phyloP scores from a whole-genome alignment of 2,329 filamentous ascomycete species.

The Trichoderma gracile region DNA sequence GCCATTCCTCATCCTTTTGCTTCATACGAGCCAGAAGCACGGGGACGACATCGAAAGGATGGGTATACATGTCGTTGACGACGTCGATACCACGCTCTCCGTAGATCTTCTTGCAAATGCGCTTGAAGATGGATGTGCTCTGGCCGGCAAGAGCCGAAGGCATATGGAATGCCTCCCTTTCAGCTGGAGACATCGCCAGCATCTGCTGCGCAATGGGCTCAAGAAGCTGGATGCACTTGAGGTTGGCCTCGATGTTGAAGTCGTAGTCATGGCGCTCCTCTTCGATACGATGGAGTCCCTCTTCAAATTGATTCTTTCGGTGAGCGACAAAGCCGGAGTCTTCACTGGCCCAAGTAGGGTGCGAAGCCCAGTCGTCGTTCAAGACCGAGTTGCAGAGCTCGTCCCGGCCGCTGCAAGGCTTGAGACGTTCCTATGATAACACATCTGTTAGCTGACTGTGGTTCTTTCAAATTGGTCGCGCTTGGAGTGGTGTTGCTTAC shows the following conservation, averaged over 20 bases:
- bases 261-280: constrained; percentile 99
- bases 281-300: constrained; percentile 92
- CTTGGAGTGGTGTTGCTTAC: constrained; percentile 43
- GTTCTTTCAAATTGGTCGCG: not conserved
- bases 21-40: constrained; percentile 87
- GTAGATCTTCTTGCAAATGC: constrained; percentile 97
- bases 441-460: constrained; percentile 26
- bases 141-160: constrained; percentile 84
- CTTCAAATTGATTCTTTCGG: constrained; percentile 93
- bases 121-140: constrained; percentile 94
- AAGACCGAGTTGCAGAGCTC: constrained; percentile 91
- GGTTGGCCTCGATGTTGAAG: constrained; percentile 94
- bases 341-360: constrained; percentile 98
- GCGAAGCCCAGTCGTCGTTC: constrained; percentile 97
- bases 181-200: constrained; percentile 71
- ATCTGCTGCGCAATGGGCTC: constrained; percentile 93
- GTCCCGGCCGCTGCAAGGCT: constrained; percentile 90
- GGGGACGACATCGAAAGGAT: constrained; percentile 84
- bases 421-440: constrained; percentile 68
- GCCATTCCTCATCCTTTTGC: constrained; percentile 97
- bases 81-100: constrained; percentile 84
- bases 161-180: constrained; percentile 74
- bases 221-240: constrained; percentile 91
- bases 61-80: constrained; percentile 79
- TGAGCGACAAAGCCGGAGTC: constrained; percentile 97